Conservation (phyloP, 176 grass and related monocot species). For the Oryza longistaminata region DNA sequence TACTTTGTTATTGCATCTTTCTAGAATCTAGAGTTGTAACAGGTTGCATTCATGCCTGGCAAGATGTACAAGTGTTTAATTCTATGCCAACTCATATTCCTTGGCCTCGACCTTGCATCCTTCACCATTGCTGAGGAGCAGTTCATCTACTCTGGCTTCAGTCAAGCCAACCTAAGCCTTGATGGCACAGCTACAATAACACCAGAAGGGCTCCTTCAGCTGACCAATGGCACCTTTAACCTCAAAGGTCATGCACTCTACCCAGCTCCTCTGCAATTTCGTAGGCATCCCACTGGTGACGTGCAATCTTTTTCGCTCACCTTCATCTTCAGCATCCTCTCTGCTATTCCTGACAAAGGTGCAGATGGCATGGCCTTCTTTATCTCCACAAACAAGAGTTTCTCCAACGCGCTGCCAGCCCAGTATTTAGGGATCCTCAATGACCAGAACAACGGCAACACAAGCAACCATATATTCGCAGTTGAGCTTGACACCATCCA, state of each 20-base stretch:
- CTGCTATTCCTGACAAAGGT: neutral
- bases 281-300: neutral
- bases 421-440: conserved; percentile 25
- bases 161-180: conserved; percentile 9
- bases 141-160: neutral
- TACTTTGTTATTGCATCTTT: neutral
- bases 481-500: conserved; percentile 32
- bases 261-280: neutral
- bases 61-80: neutral
- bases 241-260: conserved; percentile 17
- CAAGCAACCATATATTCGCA: neutral
- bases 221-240: conserved; percentile 11
- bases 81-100: neutral
- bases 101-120: neutral
- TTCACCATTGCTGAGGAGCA: conserved; percentile 2
- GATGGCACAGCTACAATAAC: neutral
- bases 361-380: conserved; percentile 40
- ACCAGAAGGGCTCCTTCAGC: neutral
- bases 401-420: neutral
- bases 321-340: conserved; percentile 42
- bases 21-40: neutral
- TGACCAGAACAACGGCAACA: neutral
- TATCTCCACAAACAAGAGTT: neutral
- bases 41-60: neutral
- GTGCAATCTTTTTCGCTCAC: conserved; percentile 17